A percentile compares a stretch with the other conserved stretches of the same genome.
Evolutionary conservation across 2,329 filamentous ascomycete genomes (phyloP).

Genomic region (Zasmidium citrigriseum): DNA sequence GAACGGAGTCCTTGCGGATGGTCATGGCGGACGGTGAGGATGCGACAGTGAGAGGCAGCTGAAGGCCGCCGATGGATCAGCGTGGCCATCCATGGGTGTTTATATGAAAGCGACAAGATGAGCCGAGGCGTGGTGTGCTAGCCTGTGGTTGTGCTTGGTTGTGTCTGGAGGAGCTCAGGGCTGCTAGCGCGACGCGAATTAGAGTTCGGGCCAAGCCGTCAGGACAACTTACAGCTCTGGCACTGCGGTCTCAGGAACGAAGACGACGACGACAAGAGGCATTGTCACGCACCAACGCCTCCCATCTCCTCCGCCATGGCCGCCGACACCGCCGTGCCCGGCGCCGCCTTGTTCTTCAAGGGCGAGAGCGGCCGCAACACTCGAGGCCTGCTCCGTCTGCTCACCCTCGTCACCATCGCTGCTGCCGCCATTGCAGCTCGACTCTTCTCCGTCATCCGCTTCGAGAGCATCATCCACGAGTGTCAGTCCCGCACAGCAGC

Average conservation of each 20-base stretch:
- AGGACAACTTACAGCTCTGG: too few relatives aligned
- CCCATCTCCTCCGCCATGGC: constrained; percentile 18
- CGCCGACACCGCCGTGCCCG: constrained; percentile 19
- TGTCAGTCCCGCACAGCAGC: constrained; percentile 63
- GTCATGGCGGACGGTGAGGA: neutral
- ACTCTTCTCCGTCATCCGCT: constrained; percentile 97
- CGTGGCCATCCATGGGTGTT: neutral
- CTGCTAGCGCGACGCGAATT: too few relatives aligned
- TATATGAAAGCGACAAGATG: neutral
- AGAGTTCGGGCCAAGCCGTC: too few relatives aligned
- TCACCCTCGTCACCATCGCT: constrained; percentile 90
- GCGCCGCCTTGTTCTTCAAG: constrained; percentile 61
- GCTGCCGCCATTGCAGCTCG: constrained; percentile 88
- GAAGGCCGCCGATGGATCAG: neutral
- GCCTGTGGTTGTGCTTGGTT: too few relatives aligned
- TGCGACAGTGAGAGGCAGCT: neutral
- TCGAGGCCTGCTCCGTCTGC: constrained; percentile 79
- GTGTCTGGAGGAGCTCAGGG: neutral
- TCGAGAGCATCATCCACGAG: constrained; percentile 99
- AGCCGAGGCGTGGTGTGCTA: neutral
- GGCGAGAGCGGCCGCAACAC: constrained; percentile 79
- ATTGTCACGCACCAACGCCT: neutral
- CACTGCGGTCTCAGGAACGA: neutral
- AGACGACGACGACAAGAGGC: neutral
- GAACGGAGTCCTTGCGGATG: neutral